These are phyloP conservation scores for Fusarium haematococcum DNA, from an alignment of 2,329 filamentous ascomycete species.

Conservation along the genomic window DNA sequence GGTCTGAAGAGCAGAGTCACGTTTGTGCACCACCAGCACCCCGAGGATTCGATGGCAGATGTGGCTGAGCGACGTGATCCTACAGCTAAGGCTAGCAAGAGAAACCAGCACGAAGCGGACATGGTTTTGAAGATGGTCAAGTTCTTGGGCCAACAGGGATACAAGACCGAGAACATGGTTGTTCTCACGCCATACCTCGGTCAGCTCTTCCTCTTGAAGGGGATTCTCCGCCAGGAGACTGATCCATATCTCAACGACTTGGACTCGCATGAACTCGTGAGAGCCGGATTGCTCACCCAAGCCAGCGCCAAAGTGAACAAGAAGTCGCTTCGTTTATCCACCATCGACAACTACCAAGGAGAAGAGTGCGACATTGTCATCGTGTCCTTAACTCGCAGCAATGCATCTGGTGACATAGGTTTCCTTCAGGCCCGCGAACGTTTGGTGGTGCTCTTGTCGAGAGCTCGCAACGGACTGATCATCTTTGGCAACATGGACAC, in stretches of 20 bases:
- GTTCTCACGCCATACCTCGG: conserved; percentile 80
- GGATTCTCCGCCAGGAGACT: conserved; percentile 65
- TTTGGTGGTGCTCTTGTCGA: conserved; percentile 76
- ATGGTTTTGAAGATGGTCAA: conserved; percentile 74
- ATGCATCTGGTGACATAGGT: conserved; percentile 72
- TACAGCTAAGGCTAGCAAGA: conserved; percentile 63
- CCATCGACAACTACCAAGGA: conserved; percentile 84
- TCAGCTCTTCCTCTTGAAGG: conserved; percentile 69
- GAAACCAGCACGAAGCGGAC: conserved; percentile 72
- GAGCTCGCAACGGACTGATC: conserved; percentile 74
- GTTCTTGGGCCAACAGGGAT: conserved; percentile 79
- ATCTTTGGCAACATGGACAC: conserved; percentile 78
- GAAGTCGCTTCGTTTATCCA: conserved; percentile 70
- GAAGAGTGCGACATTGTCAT: conserved; percentile 82
- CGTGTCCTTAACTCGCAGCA: conserved; percentile 75
- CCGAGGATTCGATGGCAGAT: conserved; percentile 59
- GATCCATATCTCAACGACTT: conserved; percentile 77
- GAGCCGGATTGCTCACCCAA: conserved; percentile 69
- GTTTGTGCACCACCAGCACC: conserved; percentile 73
- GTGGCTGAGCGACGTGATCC: conserved; percentile 64
- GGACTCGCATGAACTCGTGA: conserved; percentile 70
- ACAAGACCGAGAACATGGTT: conserved; percentile 73
- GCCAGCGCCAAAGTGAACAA: conserved; percentile 65
- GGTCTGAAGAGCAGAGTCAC: conserved; percentile 71
- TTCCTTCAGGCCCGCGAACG: conserved; percentile 76